phyloP scores from a whole-genome alignment of 2,329 filamentous ascomycete genomes.

The Thermomyces lanuginosus region DNA sequence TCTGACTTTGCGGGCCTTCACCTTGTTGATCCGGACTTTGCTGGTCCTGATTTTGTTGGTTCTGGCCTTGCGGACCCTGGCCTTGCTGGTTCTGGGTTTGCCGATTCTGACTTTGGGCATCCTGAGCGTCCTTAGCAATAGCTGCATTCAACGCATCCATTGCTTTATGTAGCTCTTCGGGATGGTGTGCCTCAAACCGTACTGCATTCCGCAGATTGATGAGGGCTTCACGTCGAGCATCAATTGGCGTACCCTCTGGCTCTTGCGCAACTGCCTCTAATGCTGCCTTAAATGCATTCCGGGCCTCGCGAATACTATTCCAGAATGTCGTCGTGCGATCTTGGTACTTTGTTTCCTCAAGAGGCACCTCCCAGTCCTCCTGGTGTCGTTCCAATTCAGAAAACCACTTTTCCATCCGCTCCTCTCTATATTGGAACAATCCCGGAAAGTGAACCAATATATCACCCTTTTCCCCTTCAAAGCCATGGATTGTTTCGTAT shows the following conservation, averaged over 20 bases:
- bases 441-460: slow-evolving; percentile 18
- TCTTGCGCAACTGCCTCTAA: slow-evolving; percentile 9
- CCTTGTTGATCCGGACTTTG: slow-evolving; percentile 2
- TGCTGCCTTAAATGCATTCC: slow-evolving; percentile 7
- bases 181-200: slow-evolving; percentile 7
- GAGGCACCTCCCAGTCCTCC: slow-evolving; percentile 10
- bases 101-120: background rate
- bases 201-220: slow-evolving; percentile 6
- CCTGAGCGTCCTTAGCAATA: slow-evolving; percentile 2
- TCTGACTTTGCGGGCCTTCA: too few species aligned
- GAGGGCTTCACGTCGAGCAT: slow-evolving; percentile 6
- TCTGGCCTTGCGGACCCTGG: too few species aligned
- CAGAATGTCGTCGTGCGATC: slow-evolving; percentile 11
- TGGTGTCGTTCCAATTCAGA: slow-evolving; percentile 10
- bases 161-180: slow-evolving; percentile 6
- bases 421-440: slow-evolving; percentile 11
- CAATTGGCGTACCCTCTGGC: slow-evolving; percentile 2
- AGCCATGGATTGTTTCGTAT: slow-evolving; percentile 14
- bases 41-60: background rate
- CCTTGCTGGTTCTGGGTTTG: too few species aligned
- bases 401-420: slow-evolving; percentile 14
- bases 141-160: slow-evolving; percentile 7
- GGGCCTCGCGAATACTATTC: slow-evolving; percentile 7
- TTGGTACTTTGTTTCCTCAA: slow-evolving; percentile 11
- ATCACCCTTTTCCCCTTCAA: slow-evolving; percentile 13